Conservation (phyloP, 768 basidiomycete genomes). For the Auricularia heimuer region DNA sequence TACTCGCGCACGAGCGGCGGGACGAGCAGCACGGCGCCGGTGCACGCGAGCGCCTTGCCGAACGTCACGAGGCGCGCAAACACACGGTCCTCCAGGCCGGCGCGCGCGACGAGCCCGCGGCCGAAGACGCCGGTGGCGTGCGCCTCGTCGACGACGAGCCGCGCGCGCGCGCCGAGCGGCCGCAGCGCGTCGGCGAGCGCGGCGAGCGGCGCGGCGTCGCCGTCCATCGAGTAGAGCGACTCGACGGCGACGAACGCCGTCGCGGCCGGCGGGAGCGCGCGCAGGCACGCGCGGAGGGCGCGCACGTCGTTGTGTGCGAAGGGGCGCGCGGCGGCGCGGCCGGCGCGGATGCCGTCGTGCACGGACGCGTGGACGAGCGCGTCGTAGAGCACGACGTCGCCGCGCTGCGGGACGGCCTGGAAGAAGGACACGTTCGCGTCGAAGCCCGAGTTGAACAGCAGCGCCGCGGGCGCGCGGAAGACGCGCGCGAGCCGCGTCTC, state of each 20-base stretch:
- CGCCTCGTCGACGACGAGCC: conserved; percentile 85
- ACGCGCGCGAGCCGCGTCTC: conserved; percentile 59
- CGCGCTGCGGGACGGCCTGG: conserved; percentile 62
- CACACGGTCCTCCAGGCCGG: conserved; percentile 64
- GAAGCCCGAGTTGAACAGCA: conserved; percentile 88
- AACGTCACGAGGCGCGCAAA: conserved; percentile 81
- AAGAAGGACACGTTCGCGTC: conserved; percentile 90
- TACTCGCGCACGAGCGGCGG: conserved; percentile 62
- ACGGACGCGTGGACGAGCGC: conserved; percentile 86
- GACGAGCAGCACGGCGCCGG: conserved; percentile 56
- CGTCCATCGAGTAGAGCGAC: conserved; percentile 93
- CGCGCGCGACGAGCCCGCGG: conserved; percentile 56
- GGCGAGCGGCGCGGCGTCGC: conserved; percentile 69
- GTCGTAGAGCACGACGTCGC: conserved; percentile 74
- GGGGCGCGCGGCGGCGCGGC: conserved; percentile 31
- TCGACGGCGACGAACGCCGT: conserved; percentile 79
- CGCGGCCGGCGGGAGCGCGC: conserved; percentile 14
- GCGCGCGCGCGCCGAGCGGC: conserved; percentile 45
- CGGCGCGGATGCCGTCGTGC: conserved; percentile 76
- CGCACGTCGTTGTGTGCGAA: conserved; percentile 68
- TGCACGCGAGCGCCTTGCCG: conserved; percentile 80
- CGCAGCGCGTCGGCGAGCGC: conserved; percentile 59
- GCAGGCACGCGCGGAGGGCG: conserved; percentile 26
- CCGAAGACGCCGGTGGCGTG: conserved; percentile 92
- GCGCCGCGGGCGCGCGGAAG: conserved; percentile 52